phyloP scores from a whole-genome alignment of 139 green algal species.

The Coelastrella sp. region DNA sequence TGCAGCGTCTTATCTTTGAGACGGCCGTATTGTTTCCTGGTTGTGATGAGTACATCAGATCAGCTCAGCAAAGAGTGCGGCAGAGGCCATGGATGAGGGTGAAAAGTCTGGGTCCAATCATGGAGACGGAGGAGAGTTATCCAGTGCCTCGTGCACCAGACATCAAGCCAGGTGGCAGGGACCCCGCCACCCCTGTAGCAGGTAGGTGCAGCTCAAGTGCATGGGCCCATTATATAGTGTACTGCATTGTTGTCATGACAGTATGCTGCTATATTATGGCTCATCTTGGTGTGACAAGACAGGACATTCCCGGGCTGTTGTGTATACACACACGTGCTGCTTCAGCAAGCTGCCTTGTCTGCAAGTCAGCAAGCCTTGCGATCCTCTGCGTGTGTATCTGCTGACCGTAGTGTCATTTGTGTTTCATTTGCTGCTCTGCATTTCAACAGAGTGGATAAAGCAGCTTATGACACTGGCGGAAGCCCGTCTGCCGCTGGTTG shows the following conservation, averaged over 20 bases:
- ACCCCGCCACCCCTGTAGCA: slow-evolving; percentile 18
- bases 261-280: too few species aligned
- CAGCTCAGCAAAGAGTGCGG: slow-evolving; percentile 28
- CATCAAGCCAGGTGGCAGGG: slow-evolving; percentile 30
- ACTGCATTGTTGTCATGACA: too few species aligned
- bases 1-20: slow-evolving; percentile 50
- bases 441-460: slow-evolving; percentile 33
- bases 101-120: slow-evolving; percentile 6
- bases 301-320: background rate
- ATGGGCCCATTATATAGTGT: too few species aligned
- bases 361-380: background rate
- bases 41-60: background rate
- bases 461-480: slow-evolving; percentile 7
- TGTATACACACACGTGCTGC: too few species aligned
- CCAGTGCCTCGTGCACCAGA: slow-evolving; percentile 19
- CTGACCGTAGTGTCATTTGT: background rate
- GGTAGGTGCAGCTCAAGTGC: background rate
- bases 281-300: too few species aligned
- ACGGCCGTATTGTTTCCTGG: slow-evolving; percentile 18
- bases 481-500: background rate
- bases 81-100: slow-evolving; percentile 31
- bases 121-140: background rate
- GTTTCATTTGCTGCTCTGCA: background rate
- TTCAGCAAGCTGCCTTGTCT: too few species aligned
- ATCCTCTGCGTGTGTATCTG: too few species aligned